Conservation (phyloP, 148 eudicot genomes). For the Diospyros kaki region DNA sequence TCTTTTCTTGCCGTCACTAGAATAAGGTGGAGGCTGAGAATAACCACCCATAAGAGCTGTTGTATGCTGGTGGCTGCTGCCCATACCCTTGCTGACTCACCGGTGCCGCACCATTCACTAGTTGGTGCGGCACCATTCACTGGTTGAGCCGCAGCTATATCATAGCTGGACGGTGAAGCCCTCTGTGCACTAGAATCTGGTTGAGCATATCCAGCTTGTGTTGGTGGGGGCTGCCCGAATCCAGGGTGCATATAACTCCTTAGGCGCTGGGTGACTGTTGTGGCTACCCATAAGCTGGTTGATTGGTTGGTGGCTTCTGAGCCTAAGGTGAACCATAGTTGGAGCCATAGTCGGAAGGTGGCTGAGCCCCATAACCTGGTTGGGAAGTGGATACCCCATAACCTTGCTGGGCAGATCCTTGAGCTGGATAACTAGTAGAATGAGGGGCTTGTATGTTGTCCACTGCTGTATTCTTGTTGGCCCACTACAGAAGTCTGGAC, state of each 20-base stretch:
- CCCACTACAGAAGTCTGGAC: slow-evolving; percentile 36
- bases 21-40: slow-evolving; percentile 63
- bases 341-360: slow-evolving; percentile 49
- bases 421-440: slow-evolving; percentile 49
- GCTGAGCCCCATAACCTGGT: slow-evolving; percentile 55
- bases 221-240: slow-evolving; percentile 34
- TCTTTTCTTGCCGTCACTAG: slow-evolving; percentile 56
- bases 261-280: slow-evolving; percentile 72
- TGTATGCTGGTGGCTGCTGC: slow-evolving; percentile 57
- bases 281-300: slow-evolving; percentile 66
- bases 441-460: slow-evolving; percentile 48
- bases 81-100: slow-evolving; percentile 53
- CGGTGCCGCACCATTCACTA: slow-evolving; percentile 66
- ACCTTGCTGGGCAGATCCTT: slow-evolving; percentile 46
- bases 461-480: slow-evolving; percentile 49
- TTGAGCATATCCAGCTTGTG: slow-evolving; percentile 50
- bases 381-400: slow-evolving; percentile 66
- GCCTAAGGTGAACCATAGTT: slow-evolving; percentile 60
- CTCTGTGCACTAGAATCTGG: no score
- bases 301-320: slow-evolving; percentile 58
- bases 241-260: slow-evolving; percentile 56
- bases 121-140: no score
- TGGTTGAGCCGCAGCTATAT: slow-evolving; percentile 31
- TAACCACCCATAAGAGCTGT: slow-evolving; percentile 53
- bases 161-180: slow-evolving; percentile 34